Conservation (phyloP, 768 basidiomycete species). For the Mycena venus region DNA sequence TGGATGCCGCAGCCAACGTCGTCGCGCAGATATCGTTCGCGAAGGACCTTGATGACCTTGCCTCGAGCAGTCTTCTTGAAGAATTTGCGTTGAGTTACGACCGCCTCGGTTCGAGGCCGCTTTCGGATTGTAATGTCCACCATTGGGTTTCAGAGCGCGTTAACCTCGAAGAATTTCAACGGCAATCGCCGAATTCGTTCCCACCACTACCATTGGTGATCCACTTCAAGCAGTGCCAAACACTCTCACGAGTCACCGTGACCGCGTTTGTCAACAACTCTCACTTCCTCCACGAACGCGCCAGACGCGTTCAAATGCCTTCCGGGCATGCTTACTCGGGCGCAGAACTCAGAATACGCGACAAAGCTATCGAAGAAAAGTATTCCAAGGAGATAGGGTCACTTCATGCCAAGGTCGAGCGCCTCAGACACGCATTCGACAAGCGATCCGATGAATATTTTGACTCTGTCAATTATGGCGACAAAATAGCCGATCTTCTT, state of each 20-base stretch:
- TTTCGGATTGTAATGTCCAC: constrained; percentile 81
- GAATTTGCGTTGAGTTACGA: constrained; percentile 89
- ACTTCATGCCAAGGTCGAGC: constrained; percentile 47
- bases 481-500: constrained; percentile 55
- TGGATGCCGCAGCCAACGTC: constrained; percentile 91
- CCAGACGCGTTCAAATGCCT: constrained; percentile 16
- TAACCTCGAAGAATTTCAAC: too few species aligned
- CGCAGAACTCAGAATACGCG: constrained; percentile 50
- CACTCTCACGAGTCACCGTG: not conserved
- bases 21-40: constrained; percentile 94
- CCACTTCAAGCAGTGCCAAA: not conserved
- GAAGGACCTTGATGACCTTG: constrained; percentile 94
- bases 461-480: constrained; percentile 50
- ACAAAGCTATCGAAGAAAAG: constrained; percentile 50
- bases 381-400: constrained; percentile 48
- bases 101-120: constrained; percentile 77
- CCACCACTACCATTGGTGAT: too few species aligned
- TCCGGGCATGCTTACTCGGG: constrained; percentile 43
- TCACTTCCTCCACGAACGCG: constrained; percentile 11
- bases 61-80: constrained; percentile 96
- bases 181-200: too few species aligned
- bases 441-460: constrained; percentile 54
- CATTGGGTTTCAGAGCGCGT: constrained; percentile 39
- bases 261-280: constrained; percentile 19
- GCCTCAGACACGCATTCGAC: constrained; percentile 49